Conservation (phyloP, 2,329 filamentous ascomycete genomes). For the Coniochaeta sp. region DNA sequence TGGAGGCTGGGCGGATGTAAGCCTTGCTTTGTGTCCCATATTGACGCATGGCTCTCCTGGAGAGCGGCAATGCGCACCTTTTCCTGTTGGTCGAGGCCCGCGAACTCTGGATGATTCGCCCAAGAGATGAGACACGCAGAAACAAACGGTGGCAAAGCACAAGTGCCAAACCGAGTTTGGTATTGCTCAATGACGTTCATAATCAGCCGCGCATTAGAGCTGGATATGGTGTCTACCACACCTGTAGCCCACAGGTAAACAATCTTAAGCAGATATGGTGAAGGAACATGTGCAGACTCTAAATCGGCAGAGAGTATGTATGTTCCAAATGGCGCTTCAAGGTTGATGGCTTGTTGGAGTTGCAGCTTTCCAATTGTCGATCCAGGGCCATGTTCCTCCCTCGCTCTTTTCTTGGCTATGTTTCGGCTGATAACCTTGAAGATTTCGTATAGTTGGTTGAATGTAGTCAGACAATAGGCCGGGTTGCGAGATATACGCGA, state of each 20-base stretch:
- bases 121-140: constrained; percentile 14
- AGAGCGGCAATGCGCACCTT: constrained; percentile 1
- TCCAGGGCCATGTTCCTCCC: constrained; percentile 6
- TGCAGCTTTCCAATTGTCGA: constrained; percentile 5
- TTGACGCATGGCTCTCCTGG: not conserved
- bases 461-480: constrained; percentile 29
- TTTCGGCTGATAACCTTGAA: constrained; percentile 23
- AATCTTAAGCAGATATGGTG: constrained; percentile 15
- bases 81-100: constrained; percentile 8
- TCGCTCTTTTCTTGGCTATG: constrained; percentile 5
- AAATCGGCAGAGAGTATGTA: constrained; percentile 12
- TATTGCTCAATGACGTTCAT: constrained; percentile 15
- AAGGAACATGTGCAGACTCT: constrained; percentile 14
- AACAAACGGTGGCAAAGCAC: constrained; percentile 17
- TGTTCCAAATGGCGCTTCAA: constrained; percentile 13
- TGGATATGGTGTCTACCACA: constrained; percentile 10
- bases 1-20: not conserved
- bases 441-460: constrained; percentile 33
- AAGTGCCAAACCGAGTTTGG: constrained; percentile 14
- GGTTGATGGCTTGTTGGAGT: constrained; percentile 12
- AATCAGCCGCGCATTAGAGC: constrained; percentile 8
- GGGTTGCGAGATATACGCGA: constrained; percentile 18
- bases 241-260: constrained; percentile 17
- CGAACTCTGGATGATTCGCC: constrained; percentile 7
- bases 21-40: not conserved